Percentiles rank a stretch among this genome's conserved stretches.
These are phyloP conservation scores for Monosporascus sp. DNA, from an alignment of 2,329 filamentous ascomycete species.

Conservation along the genomic window DNA sequence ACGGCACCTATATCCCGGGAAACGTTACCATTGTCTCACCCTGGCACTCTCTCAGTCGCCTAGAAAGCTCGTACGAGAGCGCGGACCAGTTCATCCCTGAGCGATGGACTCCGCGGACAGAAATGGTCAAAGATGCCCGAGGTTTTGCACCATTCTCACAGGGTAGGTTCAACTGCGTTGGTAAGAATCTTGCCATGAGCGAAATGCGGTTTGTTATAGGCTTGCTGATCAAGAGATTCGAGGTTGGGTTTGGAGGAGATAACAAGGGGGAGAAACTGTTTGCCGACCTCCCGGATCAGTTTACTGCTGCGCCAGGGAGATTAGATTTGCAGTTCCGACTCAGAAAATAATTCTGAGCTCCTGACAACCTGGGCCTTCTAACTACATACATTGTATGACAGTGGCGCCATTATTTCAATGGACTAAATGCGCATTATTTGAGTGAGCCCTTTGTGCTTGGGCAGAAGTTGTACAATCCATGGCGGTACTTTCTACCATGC, in stretches of 20 bases:
- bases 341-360: background rate
- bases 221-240: constrained; percentile 10
- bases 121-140: constrained; percentile 9
- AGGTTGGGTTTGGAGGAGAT: constrained; percentile 7
- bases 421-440: too few species aligned
- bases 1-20: constrained; percentile 22
- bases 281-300: constrained; percentile 10
- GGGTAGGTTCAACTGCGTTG: constrained; percentile 12
- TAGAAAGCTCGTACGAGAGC: constrained; percentile 8
- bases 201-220: constrained; percentile 14
- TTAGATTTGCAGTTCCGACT: constrained; percentile 8
- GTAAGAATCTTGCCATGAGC: constrained; percentile 12
- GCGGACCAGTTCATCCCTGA: constrained; percentile 13
- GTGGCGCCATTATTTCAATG: too few species aligned
- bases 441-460: too few species aligned
- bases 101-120: constrained; percentile 12
- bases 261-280: constrained; percentile 10
- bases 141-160: constrained; percentile 8
- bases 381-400: too few species aligned
- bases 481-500: too few species aligned
- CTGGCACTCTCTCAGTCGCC: constrained; percentile 9
- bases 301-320: constrained; percentile 10
- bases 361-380: too few species aligned
- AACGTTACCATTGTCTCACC: constrained; percentile 13
- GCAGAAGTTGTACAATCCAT: too few species aligned